Evolutionary conservation across 192 early-diverging fungal species (phyloP).

Genomic region (Coemansia sp.): DNA sequence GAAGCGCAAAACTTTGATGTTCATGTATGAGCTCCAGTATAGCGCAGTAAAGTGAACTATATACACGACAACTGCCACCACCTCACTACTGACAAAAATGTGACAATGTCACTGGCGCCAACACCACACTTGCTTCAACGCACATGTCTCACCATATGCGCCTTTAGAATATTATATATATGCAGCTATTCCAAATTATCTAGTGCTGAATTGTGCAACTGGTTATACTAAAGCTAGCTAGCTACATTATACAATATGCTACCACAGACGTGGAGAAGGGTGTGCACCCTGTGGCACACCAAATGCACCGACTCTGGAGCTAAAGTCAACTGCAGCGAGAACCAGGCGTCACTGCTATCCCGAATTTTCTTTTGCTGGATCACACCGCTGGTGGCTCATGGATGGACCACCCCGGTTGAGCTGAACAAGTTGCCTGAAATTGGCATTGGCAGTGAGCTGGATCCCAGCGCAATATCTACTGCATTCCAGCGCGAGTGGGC

Average conservation of each 20-base stretch:
- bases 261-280: not conserved
- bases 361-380: constrained; percentile 49
- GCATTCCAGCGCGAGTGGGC: constrained; percentile 35
- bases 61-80: not conserved
- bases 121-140: not conserved
- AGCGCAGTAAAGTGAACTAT: constrained; percentile 5
- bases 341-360: constrained; percentile 37
- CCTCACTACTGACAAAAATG: not conserved
- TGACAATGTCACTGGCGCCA: not conserved
- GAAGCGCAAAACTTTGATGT: too few species aligned
- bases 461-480: constrained; percentile 23
- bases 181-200: not conserved
- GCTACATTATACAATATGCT: not conserved
- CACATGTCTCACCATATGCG: not conserved
- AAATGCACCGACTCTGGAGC: not conserved
- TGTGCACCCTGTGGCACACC: not conserved
- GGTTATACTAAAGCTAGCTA: not conserved
- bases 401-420: constrained; percentile 37
- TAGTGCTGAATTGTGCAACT: not conserved
- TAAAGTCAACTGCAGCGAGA: constrained; percentile 25
- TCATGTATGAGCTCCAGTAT: not conserved
- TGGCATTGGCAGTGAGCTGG: constrained; percentile 40
- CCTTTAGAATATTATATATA: not conserved
- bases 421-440: constrained; percentile 35
- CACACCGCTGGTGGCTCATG: constrained; percentile 39